Base-by-base conservation (phyloP, 2,329 filamentous ascomycete genomes). In the Xylaria sp. region DNA sequence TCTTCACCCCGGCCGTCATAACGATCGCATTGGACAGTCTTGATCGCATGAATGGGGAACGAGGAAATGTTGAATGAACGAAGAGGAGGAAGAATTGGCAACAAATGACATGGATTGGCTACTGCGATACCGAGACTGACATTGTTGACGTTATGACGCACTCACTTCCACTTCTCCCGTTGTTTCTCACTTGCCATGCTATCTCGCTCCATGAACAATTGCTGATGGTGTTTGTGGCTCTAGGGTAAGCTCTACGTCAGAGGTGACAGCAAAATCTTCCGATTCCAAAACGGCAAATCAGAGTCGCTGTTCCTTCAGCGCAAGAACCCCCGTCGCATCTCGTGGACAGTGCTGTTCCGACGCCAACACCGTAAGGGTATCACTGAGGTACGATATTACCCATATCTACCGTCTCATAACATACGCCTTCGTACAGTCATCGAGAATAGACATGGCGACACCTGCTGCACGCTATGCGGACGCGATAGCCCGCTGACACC, bases 301-400 rank as follows among this genome's bases (percentile, higher is more conserved):
- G 96, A 99, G 89, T 97, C 94, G 78, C 93, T 99, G 78, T 99
- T 99, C 91, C 93, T 98, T 80, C 96, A 99, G 91, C 95, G 96
- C 90, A 99, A 99, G 94, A 99, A 99, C 91, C 96, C 96, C 84
- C 95, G 96, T 86, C 94, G 95, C 84, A 98, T 99, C 86, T 91
- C 95, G 79, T 99, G 96, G 96, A 99, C 96, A 78, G 91, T 94
- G 81, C 93, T 99, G 76, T 99, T 93, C 93, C 92, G 96, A 85
- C 93, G 95, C 87, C 93, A 97, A 88, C 95, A 98, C 92, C 96
- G 94, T 90, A 99, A 99, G 94, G 96, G 96, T 92, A 97, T 98
- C 88, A 97, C 95, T 90, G 96, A 99, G 94, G 96, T 98, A 92
- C 88, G 92, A 84, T 34, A 58, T 66, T 55, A 63, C 58, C 61